Conservation (phyloP, 108 stramenopile species). For the Discostella stelligeroides region DNA sequence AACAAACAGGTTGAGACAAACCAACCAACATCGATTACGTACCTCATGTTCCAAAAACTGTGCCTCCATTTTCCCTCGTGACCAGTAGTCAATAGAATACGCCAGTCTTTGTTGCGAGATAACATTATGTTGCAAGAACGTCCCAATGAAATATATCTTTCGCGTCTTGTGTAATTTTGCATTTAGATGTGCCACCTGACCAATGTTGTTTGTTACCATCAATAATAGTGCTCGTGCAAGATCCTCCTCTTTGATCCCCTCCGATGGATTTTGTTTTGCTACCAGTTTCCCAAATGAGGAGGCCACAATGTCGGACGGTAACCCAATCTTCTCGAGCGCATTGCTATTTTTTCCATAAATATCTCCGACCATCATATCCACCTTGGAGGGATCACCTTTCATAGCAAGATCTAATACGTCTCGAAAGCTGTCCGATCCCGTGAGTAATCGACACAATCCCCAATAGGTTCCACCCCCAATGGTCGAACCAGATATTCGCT, state of each 20-base stretch:
- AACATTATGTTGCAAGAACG: constrained; percentile 93
- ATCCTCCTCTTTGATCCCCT: constrained; percentile 88
- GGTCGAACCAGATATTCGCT: constrained; percentile 96
- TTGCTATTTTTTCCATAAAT: constrained; percentile 93
- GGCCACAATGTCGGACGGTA: constrained; percentile 89
- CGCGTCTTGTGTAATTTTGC: constrained; percentile 87
- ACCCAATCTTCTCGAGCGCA: constrained; percentile 90
- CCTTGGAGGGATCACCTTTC: constrained; percentile 87
- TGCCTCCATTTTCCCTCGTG: constrained; percentile 94
- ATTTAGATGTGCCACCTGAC: constrained; percentile 95
- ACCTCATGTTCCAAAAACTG: constrained; percentile 94
- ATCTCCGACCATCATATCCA: constrained; percentile 96
- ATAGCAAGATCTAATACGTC: constrained; percentile 92
- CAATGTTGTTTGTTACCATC: constrained; percentile 99
- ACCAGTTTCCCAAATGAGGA: constrained; percentile 98
- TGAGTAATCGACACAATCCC: constrained; percentile 96
- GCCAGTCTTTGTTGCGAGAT: constrained; percentile 90
- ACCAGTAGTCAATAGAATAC: constrained; percentile 98
- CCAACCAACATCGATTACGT: not conserved
- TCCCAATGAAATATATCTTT: constrained; percentile 96
- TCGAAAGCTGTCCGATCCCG: constrained; percentile 89
- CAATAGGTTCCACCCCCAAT: constrained; percentile 99
- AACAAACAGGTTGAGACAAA: not conserved
- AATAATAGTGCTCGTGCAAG: constrained; percentile 93
- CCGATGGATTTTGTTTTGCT: constrained; percentile 84